Evolutionary conservation across 2,329 filamentous ascomycete species (phyloP).

Genomic region (Talaromyces pinophilus): DNA sequence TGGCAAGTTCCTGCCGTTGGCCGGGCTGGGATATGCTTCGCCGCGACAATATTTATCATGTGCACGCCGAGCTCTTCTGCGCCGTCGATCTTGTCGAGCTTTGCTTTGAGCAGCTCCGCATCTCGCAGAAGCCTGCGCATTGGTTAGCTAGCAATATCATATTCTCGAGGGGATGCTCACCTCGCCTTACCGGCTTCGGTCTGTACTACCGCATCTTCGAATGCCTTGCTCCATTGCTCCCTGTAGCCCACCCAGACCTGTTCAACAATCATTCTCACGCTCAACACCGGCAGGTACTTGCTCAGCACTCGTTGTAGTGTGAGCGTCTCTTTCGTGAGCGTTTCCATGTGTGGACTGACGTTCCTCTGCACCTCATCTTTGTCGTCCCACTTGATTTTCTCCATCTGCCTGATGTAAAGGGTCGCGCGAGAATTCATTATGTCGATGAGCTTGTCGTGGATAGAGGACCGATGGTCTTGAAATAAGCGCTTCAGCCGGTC

Average conservation of each 20-base stretch:
- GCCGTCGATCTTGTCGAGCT: slow-evolving; percentile 74
- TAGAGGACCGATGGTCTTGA: slow-evolving; percentile 85
- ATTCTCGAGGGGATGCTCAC: slow-evolving; percentile 50
- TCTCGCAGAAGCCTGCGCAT: slow-evolving; percentile 70
- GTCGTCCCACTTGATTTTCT: slow-evolving; percentile 70
- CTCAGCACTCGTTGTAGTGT: slow-evolving; percentile 80
- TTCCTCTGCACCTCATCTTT: slow-evolving; percentile 45
- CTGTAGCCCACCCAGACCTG: slow-evolving; percentile 81
- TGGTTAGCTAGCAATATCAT: background rate
- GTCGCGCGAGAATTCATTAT: slow-evolving; percentile 81
- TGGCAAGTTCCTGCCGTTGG: background rate
- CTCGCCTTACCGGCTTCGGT: slow-evolving; percentile 69
- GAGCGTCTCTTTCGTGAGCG: slow-evolving; percentile 77
- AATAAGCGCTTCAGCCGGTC: slow-evolving; percentile 80
- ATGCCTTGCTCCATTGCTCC: slow-evolving; percentile 72
- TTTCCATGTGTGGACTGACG: slow-evolving; percentile 78
- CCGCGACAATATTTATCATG: slow-evolving; percentile 55
- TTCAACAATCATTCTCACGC: slow-evolving; percentile 78
- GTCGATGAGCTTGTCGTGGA: slow-evolving; percentile 88
- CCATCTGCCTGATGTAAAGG: slow-evolving; percentile 73
- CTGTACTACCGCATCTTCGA: slow-evolving; percentile 64
- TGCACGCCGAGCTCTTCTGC: slow-evolving; percentile 72
- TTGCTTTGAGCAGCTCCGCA: slow-evolving; percentile 68
- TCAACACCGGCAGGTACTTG: slow-evolving; percentile 75
- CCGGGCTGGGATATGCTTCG: slow-evolving; percentile 32